Conservation (phyloP, 2,329 filamentous ascomycete genomes). For the Nemania bipapillata region DNA sequence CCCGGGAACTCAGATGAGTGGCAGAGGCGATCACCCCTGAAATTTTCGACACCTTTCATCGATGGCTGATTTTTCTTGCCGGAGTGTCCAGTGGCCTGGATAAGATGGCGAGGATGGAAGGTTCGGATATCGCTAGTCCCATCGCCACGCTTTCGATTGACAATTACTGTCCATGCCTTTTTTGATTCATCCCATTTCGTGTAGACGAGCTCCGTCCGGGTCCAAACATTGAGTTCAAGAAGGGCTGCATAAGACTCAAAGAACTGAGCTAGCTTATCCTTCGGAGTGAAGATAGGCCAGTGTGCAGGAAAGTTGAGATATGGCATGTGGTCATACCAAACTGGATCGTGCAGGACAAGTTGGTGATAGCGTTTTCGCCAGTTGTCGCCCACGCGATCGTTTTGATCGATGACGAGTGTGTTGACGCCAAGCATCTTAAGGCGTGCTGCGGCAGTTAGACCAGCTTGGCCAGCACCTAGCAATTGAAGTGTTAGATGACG, state of each 20-base stretch:
- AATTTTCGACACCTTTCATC: conserved; percentile 65
- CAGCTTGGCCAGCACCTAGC: conserved; percentile 67
- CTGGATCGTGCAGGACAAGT: conserved; percentile 70
- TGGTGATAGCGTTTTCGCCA: conserved; percentile 68
- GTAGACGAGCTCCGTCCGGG: conserved; percentile 57
- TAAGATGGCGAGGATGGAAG: conserved; percentile 69
- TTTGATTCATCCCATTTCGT: conserved; percentile 60
- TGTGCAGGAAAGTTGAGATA: conserved; percentile 69
- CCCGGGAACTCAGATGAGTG: conserved; percentile 64
- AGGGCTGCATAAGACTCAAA: conserved; percentile 69
- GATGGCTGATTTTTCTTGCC: conserved; percentile 71
- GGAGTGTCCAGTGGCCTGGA: conserved; percentile 74
- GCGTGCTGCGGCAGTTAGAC: conserved; percentile 62
- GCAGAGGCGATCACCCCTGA: conserved; percentile 62
- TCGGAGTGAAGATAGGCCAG: conserved; percentile 74
- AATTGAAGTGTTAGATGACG: conserved; percentile 56
- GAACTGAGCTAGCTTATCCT: conserved; percentile 73
- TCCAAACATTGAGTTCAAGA: conserved; percentile 73
- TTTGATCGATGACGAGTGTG: conserved; percentile 63
- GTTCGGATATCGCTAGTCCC: conserved; percentile 59
- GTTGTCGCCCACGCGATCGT: conserved; percentile 65
- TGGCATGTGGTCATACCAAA: conserved; percentile 67
- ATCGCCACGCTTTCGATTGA: conserved; percentile 43
- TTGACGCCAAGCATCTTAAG: conserved; percentile 66
- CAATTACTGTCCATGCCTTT: conserved; percentile 62